phyloP scores from a whole-genome alignment of 768 basidiomycete species.

The Mycena vitilis region DNA sequence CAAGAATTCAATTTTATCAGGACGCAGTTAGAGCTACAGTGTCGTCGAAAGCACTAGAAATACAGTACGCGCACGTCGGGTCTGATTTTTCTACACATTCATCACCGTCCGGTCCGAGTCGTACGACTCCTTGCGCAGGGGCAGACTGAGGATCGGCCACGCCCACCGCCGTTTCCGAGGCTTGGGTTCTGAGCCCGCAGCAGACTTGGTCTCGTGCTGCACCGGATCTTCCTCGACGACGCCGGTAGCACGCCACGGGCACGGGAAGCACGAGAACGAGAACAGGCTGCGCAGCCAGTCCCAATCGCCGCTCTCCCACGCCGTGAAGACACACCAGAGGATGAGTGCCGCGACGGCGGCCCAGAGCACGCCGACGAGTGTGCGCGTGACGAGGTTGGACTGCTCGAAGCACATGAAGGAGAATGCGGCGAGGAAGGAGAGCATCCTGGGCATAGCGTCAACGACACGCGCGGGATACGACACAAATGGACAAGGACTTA shows the following conservation, averaged over 20 bases:
- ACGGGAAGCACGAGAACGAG: background rate
- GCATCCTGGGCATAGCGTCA: constrained; percentile 41
- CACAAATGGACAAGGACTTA: constrained; percentile 44
- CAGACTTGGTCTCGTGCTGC: constrained; percentile 9
- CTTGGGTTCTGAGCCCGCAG: background rate
- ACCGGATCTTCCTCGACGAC: constrained; percentile 47
- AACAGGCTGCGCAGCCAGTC: background rate
- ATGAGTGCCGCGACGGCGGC: constrained; percentile 47
- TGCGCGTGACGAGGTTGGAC: constrained; percentile 41
- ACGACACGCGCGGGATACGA: no score
- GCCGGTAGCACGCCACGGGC: constrained; percentile 37
- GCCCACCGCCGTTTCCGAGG: background rate
- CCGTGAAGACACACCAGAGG: constrained; percentile 58
- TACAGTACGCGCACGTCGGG: background rate
- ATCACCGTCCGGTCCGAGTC: constrained; percentile 11
- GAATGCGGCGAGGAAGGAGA: constrained; percentile 54
- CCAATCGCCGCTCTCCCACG: constrained; percentile 49
- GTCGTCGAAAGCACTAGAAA: constrained; percentile 2
- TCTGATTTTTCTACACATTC: constrained; percentile 1
- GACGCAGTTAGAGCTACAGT: background rate
- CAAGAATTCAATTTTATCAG: background rate
- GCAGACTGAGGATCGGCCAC: background rate
- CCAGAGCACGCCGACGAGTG: constrained; percentile 47
- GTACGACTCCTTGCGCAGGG: constrained; percentile 3
- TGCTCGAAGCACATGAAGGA: constrained; percentile 48